phyloP scores from a whole-genome alignment of 2,329 filamentous ascomycete genomes.

The Capronia coronata region DNA sequence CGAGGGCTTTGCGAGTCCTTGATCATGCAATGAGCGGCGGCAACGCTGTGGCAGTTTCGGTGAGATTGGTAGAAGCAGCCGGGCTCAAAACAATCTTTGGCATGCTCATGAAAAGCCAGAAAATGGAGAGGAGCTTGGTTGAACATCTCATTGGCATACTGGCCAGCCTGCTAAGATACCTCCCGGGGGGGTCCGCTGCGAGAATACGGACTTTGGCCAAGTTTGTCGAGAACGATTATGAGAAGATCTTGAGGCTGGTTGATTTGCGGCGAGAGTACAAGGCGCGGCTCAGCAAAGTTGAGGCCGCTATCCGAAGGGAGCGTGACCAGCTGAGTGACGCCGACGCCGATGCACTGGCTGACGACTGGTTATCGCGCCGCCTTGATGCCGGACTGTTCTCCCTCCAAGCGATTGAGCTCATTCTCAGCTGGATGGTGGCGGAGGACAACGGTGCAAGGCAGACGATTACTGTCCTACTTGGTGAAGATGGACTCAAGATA shows the following conservation, averaged over 20 bases:
- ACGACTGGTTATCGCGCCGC: slow-evolving; percentile 66
- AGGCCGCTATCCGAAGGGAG: slow-evolving; percentile 59
- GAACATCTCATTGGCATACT: slow-evolving; percentile 85
- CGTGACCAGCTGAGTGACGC: slow-evolving; percentile 50
- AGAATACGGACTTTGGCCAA: slow-evolving; percentile 84
- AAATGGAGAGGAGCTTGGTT: slow-evolving; percentile 56
- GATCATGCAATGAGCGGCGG: slow-evolving; percentile 69
- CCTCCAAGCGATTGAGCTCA: slow-evolving; percentile 74
- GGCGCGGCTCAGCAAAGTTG: slow-evolving; percentile 55
- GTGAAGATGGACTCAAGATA: slow-evolving; percentile 55
- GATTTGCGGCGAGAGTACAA: slow-evolving; percentile 66
- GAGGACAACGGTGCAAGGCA: slow-evolving; percentile 72
- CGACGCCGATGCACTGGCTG: slow-evolving; percentile 55
- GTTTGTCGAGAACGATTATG: slow-evolving; percentile 91
- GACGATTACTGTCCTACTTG: slow-evolving; percentile 58
- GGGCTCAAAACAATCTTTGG: slow-evolving; percentile 81
- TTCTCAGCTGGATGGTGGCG: slow-evolving; percentile 83
- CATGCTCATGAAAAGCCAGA: slow-evolving; percentile 38
- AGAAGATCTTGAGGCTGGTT: slow-evolving; percentile 68
- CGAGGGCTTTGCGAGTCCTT: slow-evolving; percentile 69
- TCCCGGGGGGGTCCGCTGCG: slow-evolving; percentile 70
- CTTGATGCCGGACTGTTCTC: slow-evolving; percentile 80
- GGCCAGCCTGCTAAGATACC: slow-evolving; percentile 67
- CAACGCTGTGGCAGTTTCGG: slow-evolving; percentile 59
- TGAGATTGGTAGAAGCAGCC: slow-evolving; percentile 70